Percentiles rank a stretch among this genome's conserved stretches.
These are phyloP conservation scores for Trichoderma citrinoviride DNA, from an alignment of 2,329 filamentous ascomycete species.

Conservation along the genomic window DNA sequence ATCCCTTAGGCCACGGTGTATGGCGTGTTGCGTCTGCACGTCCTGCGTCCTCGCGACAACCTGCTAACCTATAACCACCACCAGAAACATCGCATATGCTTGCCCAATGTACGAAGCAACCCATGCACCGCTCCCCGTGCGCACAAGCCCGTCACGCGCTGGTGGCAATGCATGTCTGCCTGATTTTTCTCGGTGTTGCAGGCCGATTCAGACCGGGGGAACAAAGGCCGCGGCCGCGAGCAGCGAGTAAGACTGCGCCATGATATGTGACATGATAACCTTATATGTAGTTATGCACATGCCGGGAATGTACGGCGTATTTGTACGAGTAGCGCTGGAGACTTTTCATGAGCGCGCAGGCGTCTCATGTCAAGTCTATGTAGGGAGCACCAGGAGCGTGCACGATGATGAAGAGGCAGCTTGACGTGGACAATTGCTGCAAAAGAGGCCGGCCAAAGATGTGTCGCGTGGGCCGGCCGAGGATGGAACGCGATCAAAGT, in stretches of 20 bases:
- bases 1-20: too few relatives aligned
- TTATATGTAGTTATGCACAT: background rate
- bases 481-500: background rate
- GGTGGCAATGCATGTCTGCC: constrained; percentile 13
- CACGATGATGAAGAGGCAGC: background rate
- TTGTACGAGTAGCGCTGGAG: background rate
- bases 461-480: background rate
- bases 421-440: constrained; percentile 9
- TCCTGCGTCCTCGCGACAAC: background rate
- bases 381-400: background rate
- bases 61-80: background rate
- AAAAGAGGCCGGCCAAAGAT: background rate
- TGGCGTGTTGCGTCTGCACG: background rate
- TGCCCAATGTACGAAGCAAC: background rate
- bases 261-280: background rate
- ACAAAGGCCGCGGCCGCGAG: background rate
- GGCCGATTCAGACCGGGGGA: background rate
- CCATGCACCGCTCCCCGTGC: background rate
- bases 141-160: background rate
- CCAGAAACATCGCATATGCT: background rate
- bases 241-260: constrained; percentile 1
- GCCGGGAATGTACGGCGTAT: background rate
- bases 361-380: background rate
- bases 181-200: background rate
- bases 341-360: background rate